Conservation (phyloP, 164 flowering plant genomes). For the Nymphaea colorata region DNA sequence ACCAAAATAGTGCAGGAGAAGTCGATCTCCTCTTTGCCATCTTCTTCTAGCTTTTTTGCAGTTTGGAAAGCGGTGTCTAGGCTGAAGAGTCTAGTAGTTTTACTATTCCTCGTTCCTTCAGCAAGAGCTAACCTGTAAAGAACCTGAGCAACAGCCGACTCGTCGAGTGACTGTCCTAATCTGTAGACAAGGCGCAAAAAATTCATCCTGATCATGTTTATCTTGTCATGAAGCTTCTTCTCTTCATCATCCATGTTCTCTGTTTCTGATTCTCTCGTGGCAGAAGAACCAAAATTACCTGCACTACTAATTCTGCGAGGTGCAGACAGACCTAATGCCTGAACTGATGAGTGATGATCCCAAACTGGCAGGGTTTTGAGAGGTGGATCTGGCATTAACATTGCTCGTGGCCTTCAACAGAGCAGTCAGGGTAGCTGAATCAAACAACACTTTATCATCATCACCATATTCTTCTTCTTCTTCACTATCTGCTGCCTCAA, state of each 20-base stretch:
- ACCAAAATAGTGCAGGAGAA: slow-evolving; percentile 72
- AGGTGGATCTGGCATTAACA: slow-evolving; percentile 69
- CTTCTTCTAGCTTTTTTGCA: slow-evolving; percentile 58
- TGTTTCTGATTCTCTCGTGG: slow-evolving; percentile 30
- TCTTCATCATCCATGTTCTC: slow-evolving; percentile 61
- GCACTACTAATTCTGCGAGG: slow-evolving; percentile 38
- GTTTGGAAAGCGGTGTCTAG: slow-evolving; percentile 59
- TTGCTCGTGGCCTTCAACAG: slow-evolving; percentile 78
- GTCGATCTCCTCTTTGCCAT: slow-evolving; percentile 41
- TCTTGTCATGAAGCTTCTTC: slow-evolving; percentile 57
- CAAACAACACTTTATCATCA: slow-evolving; percentile 66
- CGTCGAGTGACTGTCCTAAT: slow-evolving; percentile 69
- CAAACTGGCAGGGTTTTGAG: slow-evolving; percentile 93
- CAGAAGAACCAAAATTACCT: slow-evolving; percentile 19
- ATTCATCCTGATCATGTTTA: slow-evolving; percentile 66
- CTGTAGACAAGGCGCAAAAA: slow-evolving; percentile 77
- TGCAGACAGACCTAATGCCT: slow-evolving; percentile 39
- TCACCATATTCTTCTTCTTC: slow-evolving; percentile 33
- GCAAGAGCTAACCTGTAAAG: slow-evolving; percentile 62
- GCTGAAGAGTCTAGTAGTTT: slow-evolving; percentile 43
- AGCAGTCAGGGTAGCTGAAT: slow-evolving; percentile 84
- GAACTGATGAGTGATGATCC: slow-evolving; percentile 65
- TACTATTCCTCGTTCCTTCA: slow-evolving; percentile 26
- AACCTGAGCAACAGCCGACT: slow-evolving; percentile 70
- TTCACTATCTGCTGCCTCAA: slow-evolving; percentile 78